Conservation (phyloP, 1,284 basidiomycete genomes). For the Hemileia vastatrix region DNA sequence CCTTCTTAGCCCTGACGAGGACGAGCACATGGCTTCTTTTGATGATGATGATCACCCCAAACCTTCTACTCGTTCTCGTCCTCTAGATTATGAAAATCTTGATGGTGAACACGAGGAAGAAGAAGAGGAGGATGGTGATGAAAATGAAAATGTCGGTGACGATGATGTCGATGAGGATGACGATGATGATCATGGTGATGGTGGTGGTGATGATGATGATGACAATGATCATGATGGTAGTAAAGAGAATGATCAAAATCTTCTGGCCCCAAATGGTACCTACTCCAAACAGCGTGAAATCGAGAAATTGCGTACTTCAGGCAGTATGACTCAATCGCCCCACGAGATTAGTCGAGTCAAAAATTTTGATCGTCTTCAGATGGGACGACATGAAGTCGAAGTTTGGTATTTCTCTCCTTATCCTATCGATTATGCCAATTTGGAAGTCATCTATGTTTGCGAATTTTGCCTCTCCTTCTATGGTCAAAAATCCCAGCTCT, state of each 20-base stretch:
- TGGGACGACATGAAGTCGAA: constrained; percentile 91
- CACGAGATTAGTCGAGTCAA: constrained; percentile 96
- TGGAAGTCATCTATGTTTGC: constrained; percentile 91
- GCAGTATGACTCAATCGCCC: constrained; percentile 97
- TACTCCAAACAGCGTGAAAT: constrained; percentile 95
- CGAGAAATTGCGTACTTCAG: constrained; percentile 91
- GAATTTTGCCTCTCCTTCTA: constrained; percentile 94
- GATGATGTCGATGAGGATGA: constrained; percentile 25
- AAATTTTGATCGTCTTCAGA: constrained; percentile 93
- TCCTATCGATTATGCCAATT: constrained; percentile 92
- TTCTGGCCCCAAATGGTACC: constrained; percentile 43
- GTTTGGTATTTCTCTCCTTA: constrained; percentile 99
- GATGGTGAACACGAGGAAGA: constrained; percentile 14
- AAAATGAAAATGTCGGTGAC: constrained; percentile 20
- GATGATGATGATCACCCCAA: too few relatives aligned
- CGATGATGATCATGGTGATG: constrained; percentile 47
- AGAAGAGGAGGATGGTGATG: constrained; percentile 2
- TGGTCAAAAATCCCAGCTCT: constrained; percentile 74
- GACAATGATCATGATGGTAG: constrained; percentile 48
- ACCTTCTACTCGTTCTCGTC: too few relatives aligned
- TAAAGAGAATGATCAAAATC: constrained; percentile 40
- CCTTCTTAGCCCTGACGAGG: too few relatives aligned
- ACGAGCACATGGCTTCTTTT: too few relatives aligned
- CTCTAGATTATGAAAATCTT: too few relatives aligned
- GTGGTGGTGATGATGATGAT: constrained; percentile 47